Evolutionary conservation across 495 filamentous ascomycete species (phyloP).

Genomic region (Coniosporium apollinis): DNA sequence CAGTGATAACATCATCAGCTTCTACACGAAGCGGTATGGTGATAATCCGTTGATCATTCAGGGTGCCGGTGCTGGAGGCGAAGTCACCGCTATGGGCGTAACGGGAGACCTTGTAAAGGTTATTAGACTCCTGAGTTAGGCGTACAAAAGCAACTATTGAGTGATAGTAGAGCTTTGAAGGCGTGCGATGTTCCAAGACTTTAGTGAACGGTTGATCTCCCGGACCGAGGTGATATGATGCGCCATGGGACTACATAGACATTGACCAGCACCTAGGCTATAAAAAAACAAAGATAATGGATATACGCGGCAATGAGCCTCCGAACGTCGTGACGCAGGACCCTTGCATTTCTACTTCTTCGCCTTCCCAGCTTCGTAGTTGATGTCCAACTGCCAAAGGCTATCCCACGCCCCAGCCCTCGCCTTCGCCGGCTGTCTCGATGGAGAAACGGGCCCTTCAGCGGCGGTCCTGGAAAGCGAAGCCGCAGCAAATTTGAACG

Average conservation of each 20-base stretch:
- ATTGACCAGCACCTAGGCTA: no score
- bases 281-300: no score
- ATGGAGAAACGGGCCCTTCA: conserved; percentile 1
- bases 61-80: conserved; percentile 80
- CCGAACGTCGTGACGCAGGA: no score
- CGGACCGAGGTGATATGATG: no score
- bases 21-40: conserved; percentile 90
- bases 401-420: conserved; percentile 17
- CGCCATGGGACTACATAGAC: no score
- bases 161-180: no score
- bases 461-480: conserved; percentile 3
- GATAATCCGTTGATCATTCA: conserved; percentile 80
- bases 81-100: conserved; percentile 94
- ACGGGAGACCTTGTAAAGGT: conserved; percentile 80
- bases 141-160: no score
- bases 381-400: conserved; percentile 18
- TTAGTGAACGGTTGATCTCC: no score
- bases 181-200: no score
- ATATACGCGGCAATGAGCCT: no score
- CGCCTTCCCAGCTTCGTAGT: conserved; percentile 15
- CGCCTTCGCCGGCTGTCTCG: conserved; percentile 1
- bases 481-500: conserved; percentile 1
- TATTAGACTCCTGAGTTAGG: conserved; percentile 25
- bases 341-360: no score
- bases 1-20: conserved; percentile 95